phyloP scores from a whole-genome alignment of 192 early-diverging fungal species.

The Geranomyces variabilis region DNA sequence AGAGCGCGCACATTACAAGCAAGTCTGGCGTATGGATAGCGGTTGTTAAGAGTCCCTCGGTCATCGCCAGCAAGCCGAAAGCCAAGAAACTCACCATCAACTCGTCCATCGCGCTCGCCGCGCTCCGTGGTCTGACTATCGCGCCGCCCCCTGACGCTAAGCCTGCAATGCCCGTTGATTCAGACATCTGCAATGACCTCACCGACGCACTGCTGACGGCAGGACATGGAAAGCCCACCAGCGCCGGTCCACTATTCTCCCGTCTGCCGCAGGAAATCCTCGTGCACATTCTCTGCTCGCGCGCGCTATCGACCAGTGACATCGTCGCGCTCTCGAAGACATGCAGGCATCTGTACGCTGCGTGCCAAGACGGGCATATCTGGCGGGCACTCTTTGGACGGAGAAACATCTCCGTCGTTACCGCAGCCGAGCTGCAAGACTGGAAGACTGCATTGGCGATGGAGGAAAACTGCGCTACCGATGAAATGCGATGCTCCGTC shows the following conservation, averaged over 20 bases:
- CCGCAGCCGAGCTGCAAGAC: constrained; percentile 8
- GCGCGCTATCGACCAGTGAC: constrained; percentile 6
- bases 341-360: constrained; percentile 11
- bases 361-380: constrained; percentile 17
- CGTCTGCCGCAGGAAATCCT: constrained; percentile 24
- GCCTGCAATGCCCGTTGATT: too few species aligned
- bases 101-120: background rate
- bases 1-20: too few species aligned
- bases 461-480: constrained; percentile 15
- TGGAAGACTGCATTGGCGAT: constrained; percentile 28
- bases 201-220: too few species aligned
- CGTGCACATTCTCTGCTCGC: constrained; percentile 12
- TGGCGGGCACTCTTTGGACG: constrained; percentile 14
- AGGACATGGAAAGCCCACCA: too few species aligned
- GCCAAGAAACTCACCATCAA: background rate
- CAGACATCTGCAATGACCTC: too few species aligned
- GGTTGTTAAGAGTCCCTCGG: too few species aligned
- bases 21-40: too few species aligned
- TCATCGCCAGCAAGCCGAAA: background rate
- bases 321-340: constrained; percentile 16
- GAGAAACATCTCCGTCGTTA: background rate
- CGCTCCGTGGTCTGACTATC: background rate
- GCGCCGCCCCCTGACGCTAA: too few species aligned
- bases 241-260: background rate
- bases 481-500: constrained; percentile 37